Evolutionary conservation across 176 grass and related monocot species (phyloP).

Genomic region (Oropetium thomaeum): DNA sequence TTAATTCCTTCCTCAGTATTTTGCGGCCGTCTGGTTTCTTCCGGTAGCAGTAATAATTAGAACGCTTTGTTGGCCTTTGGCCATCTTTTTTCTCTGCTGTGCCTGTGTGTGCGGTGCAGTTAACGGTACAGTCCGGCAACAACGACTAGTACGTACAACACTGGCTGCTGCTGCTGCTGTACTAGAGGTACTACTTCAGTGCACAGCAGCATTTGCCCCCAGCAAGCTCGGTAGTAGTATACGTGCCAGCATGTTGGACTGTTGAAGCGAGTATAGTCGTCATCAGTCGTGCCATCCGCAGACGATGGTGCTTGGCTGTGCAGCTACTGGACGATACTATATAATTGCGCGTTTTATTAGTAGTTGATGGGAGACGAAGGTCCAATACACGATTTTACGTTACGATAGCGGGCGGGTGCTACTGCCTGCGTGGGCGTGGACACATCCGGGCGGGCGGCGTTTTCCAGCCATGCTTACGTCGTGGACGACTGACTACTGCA

Average conservation of each 20-base stretch:
- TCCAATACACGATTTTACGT: too few species aligned
- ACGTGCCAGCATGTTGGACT: neutral
- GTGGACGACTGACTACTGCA: too few species aligned
- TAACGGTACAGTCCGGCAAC: neutral
- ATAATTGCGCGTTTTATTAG: neutral
- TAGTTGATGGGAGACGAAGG: neutral
- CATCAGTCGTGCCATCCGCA: too few species aligned
- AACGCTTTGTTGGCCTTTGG: too few species aligned
- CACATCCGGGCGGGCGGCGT: neutral
- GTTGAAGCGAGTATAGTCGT: too few species aligned
- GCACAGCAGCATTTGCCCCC: neutral
- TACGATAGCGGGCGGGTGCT: too few species aligned
- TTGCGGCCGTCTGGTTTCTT: neutral
- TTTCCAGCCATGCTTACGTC: neutral
- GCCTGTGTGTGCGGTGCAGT: neutral
- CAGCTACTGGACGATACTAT: neutral
- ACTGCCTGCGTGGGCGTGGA: neutral
- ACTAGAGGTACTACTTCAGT: neutral
- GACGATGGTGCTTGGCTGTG: neutral
- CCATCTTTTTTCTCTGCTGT: neutral
- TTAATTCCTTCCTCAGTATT: too few species aligned
- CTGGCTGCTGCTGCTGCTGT: neutral
- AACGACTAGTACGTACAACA: neutral
- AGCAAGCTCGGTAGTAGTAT: neutral
- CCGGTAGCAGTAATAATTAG: neutral